These are phyloP conservation scores for Sphaerulina vaccinii DNA, from an alignment of 2,329 filamentous ascomycete species.

Conservation along the genomic window DNA sequence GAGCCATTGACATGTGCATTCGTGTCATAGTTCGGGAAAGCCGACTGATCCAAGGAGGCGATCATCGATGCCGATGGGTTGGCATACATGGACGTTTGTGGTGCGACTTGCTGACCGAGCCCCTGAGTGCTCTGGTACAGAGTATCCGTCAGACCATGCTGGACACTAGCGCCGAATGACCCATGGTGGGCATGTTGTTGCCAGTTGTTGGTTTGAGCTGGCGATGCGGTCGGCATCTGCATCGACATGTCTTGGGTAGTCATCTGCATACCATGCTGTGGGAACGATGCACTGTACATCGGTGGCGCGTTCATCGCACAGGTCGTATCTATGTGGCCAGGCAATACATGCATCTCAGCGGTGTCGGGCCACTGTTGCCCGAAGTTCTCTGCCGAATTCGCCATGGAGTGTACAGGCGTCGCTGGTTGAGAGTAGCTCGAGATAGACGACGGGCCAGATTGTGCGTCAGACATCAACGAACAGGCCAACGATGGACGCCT, in stretches of 20 bases:
- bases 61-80: slow-evolving; percentile 9
- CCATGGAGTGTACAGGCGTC: slow-evolving; percentile 26
- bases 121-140: slow-evolving; percentile 15
- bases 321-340: slow-evolving; percentile 3
- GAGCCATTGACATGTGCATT: not conserved
- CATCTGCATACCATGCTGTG: not conserved
- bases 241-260: not conserved
- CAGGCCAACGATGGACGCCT: slow-evolving; percentile 30
- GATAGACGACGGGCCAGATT: slow-evolving; percentile 25
- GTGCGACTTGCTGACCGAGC: slow-evolving; percentile 9
- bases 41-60: slow-evolving; percentile 16
- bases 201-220: slow-evolving; percentile 11
- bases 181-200: too few relatives aligned
- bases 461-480: slow-evolving; percentile 25
- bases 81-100: slow-evolving; percentile 17
- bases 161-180: slow-evolving; percentile 1
- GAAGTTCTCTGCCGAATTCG: slow-evolving; percentile 9
- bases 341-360: slow-evolving; percentile 15
- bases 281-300: slow-evolving; percentile 15
- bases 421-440: slow-evolving; percentile 28
- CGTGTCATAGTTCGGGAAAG: slow-evolving; percentile 10
- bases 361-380: slow-evolving; percentile 21
- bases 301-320: slow-evolving; percentile 14
- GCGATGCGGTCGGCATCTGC: slow-evolving; percentile 8
- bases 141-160: slow-evolving; percentile 6